phyloP scores from a whole-genome alignment of 305 asterid species.

The Solanum hybrid region DNA sequence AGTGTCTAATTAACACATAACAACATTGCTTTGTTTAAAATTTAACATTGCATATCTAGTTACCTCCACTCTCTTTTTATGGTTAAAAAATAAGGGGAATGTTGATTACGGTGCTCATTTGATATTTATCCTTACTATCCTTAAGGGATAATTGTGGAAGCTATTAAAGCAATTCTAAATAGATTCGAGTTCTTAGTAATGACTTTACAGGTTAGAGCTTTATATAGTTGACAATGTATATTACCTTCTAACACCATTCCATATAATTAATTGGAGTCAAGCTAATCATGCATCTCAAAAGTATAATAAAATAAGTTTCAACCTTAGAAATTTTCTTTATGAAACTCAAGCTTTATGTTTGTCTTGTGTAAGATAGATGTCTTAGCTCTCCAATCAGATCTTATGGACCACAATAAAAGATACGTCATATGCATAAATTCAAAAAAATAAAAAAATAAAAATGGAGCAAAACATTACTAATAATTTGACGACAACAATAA shows the following conservation, averaged over 20 bases:
- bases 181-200: no score
- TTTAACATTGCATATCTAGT: no score
- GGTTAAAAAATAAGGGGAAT: no score
- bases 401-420: slow-evolving; percentile 71
- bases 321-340: slow-evolving; percentile 42
- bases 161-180: no score
- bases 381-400: slow-evolving; percentile 53
- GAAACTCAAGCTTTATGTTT: slow-evolving; percentile 68
- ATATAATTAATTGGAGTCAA: neutral
- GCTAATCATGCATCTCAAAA: neutral
- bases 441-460: neutral
- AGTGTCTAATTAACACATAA: no score
- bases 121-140: no score
- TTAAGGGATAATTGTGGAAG: no score
- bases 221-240: no score
- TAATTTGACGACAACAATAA: neutral
- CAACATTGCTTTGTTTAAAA: no score
- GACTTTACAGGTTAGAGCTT: no score
- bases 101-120: no score
- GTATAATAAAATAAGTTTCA: neutral
- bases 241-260: neutral
- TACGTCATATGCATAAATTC: slow-evolving; percentile 18
- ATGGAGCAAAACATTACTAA: neutral
- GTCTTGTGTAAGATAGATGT: slow-evolving; percentile 63
- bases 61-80: no score